A percentile compares a stretch with the other conserved stretches of the same genome.
Conservation (phyloP, 139 green algal species). For the Helicosporidium sp. region DNA sequence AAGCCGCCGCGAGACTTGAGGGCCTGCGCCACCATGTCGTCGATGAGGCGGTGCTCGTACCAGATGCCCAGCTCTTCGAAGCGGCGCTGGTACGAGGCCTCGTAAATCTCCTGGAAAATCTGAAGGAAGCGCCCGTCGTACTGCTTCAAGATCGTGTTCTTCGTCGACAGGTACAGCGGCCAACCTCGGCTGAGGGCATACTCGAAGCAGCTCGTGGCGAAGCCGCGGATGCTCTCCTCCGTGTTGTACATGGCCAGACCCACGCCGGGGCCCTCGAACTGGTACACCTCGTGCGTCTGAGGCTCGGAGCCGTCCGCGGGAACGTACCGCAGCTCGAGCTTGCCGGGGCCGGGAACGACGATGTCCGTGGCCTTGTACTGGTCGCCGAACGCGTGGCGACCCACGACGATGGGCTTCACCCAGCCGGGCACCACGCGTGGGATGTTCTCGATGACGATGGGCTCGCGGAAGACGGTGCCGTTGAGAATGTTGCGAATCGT, state of each 20-base stretch:
- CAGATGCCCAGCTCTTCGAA: conserved; percentile 72
- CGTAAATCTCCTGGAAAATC: conserved; percentile 75
- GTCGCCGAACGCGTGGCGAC: conserved; percentile 87
- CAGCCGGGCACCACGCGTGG: conserved; percentile 77
- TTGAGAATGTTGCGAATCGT: conserved; percentile 49
- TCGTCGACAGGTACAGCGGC: conserved; percentile 86
- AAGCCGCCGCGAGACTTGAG: conserved; percentile 82
- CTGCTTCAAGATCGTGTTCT: conserved; percentile 96
- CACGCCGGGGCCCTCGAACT: conserved; percentile 42
- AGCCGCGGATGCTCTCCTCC: conserved; percentile 75
- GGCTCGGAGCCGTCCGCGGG: conserved; percentile 28
- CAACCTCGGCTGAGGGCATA: conserved; percentile 41
- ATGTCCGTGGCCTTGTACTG: conserved; percentile 88
- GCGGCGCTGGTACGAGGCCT: conserved; percentile 61
- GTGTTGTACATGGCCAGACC: conserved; percentile 89
- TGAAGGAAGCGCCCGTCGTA: conserved; percentile 68
- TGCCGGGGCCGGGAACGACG: conserved; percentile 48
- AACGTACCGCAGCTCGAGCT: conserved; percentile 58
- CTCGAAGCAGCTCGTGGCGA: conserved; percentile 78
- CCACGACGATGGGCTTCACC: conserved; percentile 78
- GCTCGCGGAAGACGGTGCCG: conserved; percentile 84
- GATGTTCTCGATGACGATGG: conserved; percentile 85
- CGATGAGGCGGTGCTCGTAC: conserved; percentile 93
- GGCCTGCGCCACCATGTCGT: conserved; percentile 92
- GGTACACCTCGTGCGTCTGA: conserved; percentile 31